Percentiles rank a stretch among this genome's conserved stretches.
Evolutionary conservation across 2,329 filamentous ascomycete genomes (phyloP).

Genomic region (Trichoderma koningii): DNA sequence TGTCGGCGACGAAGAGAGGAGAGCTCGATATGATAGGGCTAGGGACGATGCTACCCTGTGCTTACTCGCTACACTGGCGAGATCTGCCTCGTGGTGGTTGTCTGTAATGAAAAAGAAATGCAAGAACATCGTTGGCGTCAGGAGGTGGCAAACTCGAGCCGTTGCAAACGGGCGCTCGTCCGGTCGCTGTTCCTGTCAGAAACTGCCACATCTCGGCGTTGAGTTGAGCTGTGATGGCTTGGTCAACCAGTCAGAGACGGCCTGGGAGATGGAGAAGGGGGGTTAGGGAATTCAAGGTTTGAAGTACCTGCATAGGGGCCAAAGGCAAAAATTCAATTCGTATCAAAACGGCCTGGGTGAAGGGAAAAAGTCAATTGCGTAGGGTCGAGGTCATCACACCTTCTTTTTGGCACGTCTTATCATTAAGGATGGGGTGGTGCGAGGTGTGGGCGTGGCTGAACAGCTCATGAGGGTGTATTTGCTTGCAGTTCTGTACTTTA

Average conservation of each 20-base stretch:
- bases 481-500: background rate
- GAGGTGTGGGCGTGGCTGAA: no score
- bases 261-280: background rate
- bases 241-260: conserved; percentile 10
- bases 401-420: background rate
- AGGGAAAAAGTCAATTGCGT: conserved; percentile 19
- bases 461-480: no score
- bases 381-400: no score
- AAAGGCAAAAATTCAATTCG: background rate
- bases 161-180: conserved; percentile 7
- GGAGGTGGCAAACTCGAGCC: conserved; percentile 10
- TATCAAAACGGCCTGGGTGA: background rate
- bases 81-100: background rate
- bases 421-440: no score
- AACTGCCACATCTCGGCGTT: background rate
- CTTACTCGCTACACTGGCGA: conserved; percentile 5
- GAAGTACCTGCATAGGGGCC: conserved; percentile 20
- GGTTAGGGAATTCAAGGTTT: conserved; percentile 2
- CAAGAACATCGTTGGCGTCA: conserved; percentile 3
- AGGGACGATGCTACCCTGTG: conserved; percentile 22
- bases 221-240: conserved; percentile 1
- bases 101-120: background rate
- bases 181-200: conserved; percentile 12
- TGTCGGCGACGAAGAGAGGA: background rate
- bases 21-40: conserved; percentile 17